Percentiles rank a stretch among this genome's conserved stretches.
Evolutionary conservation across 2,329 filamentous ascomycete species (phyloP).

Genomic region (Penicillium sp.): DNA sequence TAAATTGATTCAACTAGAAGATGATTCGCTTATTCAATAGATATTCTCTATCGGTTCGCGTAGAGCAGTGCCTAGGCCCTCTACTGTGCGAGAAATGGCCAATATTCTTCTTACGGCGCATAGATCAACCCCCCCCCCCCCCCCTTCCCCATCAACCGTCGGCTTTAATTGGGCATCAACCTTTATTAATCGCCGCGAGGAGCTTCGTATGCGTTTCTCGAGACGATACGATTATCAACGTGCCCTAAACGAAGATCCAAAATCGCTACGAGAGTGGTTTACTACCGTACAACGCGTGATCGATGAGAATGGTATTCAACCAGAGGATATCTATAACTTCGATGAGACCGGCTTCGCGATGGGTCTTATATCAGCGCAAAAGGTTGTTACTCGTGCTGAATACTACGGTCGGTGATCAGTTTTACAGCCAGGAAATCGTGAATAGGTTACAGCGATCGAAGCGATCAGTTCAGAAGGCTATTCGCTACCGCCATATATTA

Average conservation of each 20-base stretch:
- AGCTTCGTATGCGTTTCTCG: constrained; percentile 34
- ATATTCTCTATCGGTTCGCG: not conserved
- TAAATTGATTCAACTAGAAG: not conserved
- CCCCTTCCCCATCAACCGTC: too few species aligned
- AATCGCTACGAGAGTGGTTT: constrained; percentile 1
- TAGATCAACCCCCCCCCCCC: not conserved
- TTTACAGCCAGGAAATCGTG: constrained; percentile 13
- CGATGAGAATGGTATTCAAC: constrained; percentile 9
- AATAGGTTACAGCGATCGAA: constrained; percentile 12
- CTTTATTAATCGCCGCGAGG: constrained; percentile 2
- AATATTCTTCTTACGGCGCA: not conserved
- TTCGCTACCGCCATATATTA: constrained; percentile 3
- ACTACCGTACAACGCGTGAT: constrained; percentile 14
- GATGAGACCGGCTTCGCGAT: constrained; percentile 9
- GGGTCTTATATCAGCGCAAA: constrained; percentile 1
- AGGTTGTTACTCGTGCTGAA: constrained; percentile 10
- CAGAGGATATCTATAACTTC: constrained; percentile 15
- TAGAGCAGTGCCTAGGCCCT: not conserved
- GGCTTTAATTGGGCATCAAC: not conserved
- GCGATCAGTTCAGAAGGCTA: constrained; percentile 2
- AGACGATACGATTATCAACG: constrained; percentile 37
- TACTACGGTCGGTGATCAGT: constrained; percentile 2
- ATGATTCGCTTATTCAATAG: too few species aligned
- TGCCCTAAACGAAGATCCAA: constrained; percentile 16
- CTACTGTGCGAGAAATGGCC: not conserved